These are phyloP conservation scores for Fibroporia radiculosa DNA, from an alignment of 768 basidiomycete genomes.

Conservation along the genomic window DNA sequence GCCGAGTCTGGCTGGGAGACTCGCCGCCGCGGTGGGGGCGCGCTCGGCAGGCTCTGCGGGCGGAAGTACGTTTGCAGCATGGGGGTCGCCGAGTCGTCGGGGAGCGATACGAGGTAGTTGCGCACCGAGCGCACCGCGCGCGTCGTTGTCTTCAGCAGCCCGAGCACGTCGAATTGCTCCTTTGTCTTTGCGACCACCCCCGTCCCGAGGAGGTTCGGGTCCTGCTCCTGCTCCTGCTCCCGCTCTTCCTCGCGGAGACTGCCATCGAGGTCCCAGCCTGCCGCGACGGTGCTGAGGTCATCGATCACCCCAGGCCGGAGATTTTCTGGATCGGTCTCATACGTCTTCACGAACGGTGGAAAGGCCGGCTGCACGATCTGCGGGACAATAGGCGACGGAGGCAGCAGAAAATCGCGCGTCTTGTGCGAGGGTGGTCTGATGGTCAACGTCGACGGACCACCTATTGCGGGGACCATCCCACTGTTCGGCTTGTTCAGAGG, in stretches of 20 bases:
- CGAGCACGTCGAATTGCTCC: constrained; percentile 52
- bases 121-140: constrained; percentile 74
- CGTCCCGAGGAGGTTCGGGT: constrained; percentile 16
- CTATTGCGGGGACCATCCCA: constrained; percentile 72
- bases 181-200: constrained; percentile 15
- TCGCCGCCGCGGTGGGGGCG: constrained; percentile 28
- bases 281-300: constrained; percentile 60
- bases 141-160: constrained; percentile 70
- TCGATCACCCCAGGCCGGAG: constrained; percentile 71
- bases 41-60: constrained; percentile 33
- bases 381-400: constrained; percentile 60
- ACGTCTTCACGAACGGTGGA: constrained; percentile 52
- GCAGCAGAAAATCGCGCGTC: constrained; percentile 53
- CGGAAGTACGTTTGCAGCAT: constrained; percentile 37
- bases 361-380: constrained; percentile 34
- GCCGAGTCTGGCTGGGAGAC: constrained; percentile 26
- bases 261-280: constrained; percentile 48
- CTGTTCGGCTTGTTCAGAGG: constrained; percentile 43
- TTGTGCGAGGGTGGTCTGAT: constrained; percentile 22
- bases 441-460: constrained; percentile 32
- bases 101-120: constrained; percentile 76
- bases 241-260: background rate
- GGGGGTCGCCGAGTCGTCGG: constrained; percentile 54
- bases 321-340: constrained; percentile 69
- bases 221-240: constrained; percentile 6